phyloP scores from a whole-genome alignment of 129 eudicot genomes.

The Chrysanthemum lavandulifolium region DNA sequence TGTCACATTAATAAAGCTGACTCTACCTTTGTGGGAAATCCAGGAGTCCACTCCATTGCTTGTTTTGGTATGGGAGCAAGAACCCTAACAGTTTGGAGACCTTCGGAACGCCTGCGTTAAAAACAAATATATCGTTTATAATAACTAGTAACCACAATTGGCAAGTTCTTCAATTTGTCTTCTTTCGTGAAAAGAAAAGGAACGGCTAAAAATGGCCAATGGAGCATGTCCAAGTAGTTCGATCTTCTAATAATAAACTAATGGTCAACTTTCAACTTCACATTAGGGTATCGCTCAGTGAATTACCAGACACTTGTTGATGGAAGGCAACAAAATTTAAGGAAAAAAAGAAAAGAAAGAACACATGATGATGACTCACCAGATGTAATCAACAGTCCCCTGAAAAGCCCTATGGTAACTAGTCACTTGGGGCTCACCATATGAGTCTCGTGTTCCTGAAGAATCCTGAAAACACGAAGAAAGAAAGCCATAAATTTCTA shows the following conservation, averaged over 20 bases:
- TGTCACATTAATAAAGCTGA: not conserved
- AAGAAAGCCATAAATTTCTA: not conserved
- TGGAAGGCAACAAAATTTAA: not conserved
- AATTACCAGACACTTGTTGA: too few relatives aligned
- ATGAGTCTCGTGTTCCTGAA: conserved; percentile 73
- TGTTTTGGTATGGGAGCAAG: conserved; percentile 88
- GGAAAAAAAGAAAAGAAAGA: not conserved
- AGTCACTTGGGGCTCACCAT: conserved; percentile 87
- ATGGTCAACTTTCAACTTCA: too few relatives aligned
- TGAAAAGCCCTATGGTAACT: conserved; percentile 81
- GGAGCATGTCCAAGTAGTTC: too few relatives aligned
- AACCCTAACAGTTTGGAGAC: conserved; percentile 75
- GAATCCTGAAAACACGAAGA: conserved; percentile 47
- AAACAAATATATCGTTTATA: conserved; percentile 11
- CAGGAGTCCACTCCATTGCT: conserved; percentile 79
- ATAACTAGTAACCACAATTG: conserved; percentile 2
- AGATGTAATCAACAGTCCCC: conserved; percentile 95
- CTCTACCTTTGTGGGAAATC: conserved; percentile 90
- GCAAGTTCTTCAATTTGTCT: too few relatives aligned
- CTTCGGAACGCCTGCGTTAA: conserved; percentile 79
- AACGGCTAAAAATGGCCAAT: too few relatives aligned
- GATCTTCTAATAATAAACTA: too few relatives aligned
- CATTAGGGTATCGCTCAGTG: too few relatives aligned
- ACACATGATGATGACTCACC: conserved; percentile 43
- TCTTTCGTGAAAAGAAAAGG: too few relatives aligned